Conservation (phyloP, 176 grass and related monocot genomes). For the Poa annua region DNA sequence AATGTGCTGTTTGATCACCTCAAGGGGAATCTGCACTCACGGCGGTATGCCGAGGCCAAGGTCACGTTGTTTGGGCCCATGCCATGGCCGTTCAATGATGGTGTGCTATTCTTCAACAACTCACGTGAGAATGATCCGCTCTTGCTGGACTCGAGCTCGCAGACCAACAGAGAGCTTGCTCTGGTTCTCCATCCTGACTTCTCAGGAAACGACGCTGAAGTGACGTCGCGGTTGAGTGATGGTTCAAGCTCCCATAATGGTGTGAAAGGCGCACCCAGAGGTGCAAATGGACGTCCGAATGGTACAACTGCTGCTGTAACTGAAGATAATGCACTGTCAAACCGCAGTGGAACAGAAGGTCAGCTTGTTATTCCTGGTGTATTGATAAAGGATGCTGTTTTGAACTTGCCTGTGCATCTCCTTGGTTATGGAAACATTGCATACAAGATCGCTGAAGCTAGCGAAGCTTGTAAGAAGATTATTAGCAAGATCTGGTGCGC, state of each 20-base stretch:
- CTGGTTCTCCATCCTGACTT: slow-evolving; percentile 51
- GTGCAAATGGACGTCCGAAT: slow-evolving; percentile 22
- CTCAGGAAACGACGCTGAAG: slow-evolving; percentile 47
- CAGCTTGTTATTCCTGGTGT: slow-evolving; percentile 75
- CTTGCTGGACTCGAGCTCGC: slow-evolving; percentile 47
- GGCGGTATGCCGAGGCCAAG: slow-evolving; percentile 78
- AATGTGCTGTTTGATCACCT: slow-evolving; percentile 94
- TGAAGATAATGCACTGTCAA: slow-evolving; percentile 22
- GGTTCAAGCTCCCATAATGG: slow-evolving; percentile 45
- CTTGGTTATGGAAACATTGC: slow-evolving; percentile 79
- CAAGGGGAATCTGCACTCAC: slow-evolving; percentile 75
- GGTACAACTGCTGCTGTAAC: slow-evolving; percentile 28
- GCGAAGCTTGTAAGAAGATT: slow-evolving; percentile 55
- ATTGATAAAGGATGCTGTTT: slow-evolving; percentile 68
- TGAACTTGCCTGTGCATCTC: slow-evolving; percentile 62
- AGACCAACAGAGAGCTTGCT: slow-evolving; percentile 53
- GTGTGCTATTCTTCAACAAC: slow-evolving; percentile 92
- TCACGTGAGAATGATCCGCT: slow-evolving; percentile 47
- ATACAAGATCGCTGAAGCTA: slow-evolving; percentile 69
- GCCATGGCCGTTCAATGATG: slow-evolving; percentile 96
- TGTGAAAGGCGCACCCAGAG: not conserved
- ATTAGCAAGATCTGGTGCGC: slow-evolving; percentile 91
- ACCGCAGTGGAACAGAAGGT: slow-evolving; percentile 27
- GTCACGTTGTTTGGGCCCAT: slow-evolving; percentile 82
- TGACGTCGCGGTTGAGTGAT: slow-evolving; percentile 52